A percentile compares a stretch with the other conserved stretches of the same genome.
phyloP scores from a whole-genome alignment of 495 filamentous ascomycete species.

The Halenospora varia region DNA sequence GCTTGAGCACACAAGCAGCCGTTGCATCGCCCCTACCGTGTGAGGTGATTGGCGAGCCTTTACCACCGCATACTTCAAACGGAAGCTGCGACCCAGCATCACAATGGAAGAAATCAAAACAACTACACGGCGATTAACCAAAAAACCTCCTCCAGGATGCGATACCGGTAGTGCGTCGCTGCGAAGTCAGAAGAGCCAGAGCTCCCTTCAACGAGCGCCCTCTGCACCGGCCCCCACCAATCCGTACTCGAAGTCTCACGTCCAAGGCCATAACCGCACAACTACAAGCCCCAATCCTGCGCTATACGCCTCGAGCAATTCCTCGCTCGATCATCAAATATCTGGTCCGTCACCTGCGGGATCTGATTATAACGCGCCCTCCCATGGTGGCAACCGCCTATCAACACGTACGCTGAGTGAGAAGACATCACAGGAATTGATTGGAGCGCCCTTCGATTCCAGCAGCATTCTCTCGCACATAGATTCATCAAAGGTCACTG shows the following conservation, averaged over 20 bases:
- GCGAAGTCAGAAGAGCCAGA: conserved; percentile 51
- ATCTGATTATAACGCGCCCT: conserved; percentile 36
- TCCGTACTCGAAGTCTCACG: conserved; percentile 41
- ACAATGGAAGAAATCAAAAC: conserved; percentile 30
- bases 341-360: conserved; percentile 43
- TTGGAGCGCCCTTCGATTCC: conserved; percentile 65
- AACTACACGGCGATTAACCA: conserved; percentile 49
- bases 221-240: conserved; percentile 58
- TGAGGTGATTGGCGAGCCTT: too few relatives aligned
- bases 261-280: conserved; percentile 29
- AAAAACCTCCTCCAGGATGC: conserved; percentile 46
- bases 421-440: conserved; percentile 66
- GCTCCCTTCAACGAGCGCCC: conserved; percentile 62
- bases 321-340: conserved; percentile 32
- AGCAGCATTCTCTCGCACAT: conserved; percentile 66
- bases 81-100: neutral
- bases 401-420: conserved; percentile 50
- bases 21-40: neutral
- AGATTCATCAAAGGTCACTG: conserved; percentile 59
- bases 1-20: neutral
- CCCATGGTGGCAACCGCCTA: neutral
- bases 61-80: neutral
- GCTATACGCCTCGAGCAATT: conserved; percentile 38
- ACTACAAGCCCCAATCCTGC: conserved; percentile 31
- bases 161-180: conserved; percentile 50